Evolutionary conservation across 164 flowering plant species (phyloP).

Genomic region (Buxus sempervirens): DNA sequence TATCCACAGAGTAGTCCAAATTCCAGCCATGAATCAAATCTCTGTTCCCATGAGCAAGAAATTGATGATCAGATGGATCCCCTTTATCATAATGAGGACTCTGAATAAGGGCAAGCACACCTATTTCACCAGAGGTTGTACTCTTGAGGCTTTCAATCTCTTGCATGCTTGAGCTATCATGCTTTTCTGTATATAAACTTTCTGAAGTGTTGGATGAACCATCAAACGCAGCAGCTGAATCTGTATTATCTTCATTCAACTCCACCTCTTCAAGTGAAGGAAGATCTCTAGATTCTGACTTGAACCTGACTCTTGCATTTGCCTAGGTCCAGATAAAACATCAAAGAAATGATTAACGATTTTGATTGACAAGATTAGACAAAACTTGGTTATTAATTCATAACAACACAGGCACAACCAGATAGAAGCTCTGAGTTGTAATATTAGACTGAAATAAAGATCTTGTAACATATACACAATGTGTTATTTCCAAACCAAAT

Average conservation of each 20-base stretch:
- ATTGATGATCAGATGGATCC: constrained; percentile 41
- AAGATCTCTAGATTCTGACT: constrained; percentile 43
- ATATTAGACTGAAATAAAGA: too few relatives aligned
- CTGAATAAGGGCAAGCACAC: constrained; percentile 42
- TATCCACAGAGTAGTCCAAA: constrained; percentile 57
- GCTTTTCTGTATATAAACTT: constrained; percentile 78
- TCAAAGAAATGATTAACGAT: not conserved
- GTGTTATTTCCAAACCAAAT: too few relatives aligned
- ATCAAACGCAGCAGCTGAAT: constrained; percentile 65
- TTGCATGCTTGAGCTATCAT: constrained; percentile 57
- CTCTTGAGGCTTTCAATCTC: constrained; percentile 73
- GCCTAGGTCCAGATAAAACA: constrained; percentile 39
- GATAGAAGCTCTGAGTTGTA: too few relatives aligned
- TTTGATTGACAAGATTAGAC: not conserved
- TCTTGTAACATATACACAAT: too few relatives aligned
- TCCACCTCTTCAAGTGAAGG: constrained; percentile 53
- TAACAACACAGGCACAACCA: too few relatives aligned
- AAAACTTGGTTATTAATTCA: not conserved
- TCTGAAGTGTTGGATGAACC: constrained; percentile 82
- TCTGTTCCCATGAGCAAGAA: constrained; percentile 36
- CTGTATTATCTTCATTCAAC: constrained; percentile 57
- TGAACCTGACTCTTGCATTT: constrained; percentile 53
- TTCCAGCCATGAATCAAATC: constrained; percentile 76
- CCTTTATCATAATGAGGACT: constrained; percentile 55
- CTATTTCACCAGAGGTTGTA: constrained; percentile 60